Base-by-base conservation (phyloP, 1,284 basidiomycete genomes). In the Cryptococcus sp. region DNA sequence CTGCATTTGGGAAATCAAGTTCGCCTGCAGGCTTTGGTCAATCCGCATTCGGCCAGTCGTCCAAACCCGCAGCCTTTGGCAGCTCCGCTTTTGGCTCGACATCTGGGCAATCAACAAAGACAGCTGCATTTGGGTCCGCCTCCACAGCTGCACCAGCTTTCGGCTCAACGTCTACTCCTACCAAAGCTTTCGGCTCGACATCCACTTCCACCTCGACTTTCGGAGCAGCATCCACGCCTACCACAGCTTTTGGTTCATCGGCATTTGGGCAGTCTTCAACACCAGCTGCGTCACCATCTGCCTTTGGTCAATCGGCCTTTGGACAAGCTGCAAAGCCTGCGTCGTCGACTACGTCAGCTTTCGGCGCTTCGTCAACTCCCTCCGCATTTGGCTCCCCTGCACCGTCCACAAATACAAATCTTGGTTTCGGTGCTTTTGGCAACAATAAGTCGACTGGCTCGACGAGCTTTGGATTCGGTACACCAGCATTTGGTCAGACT, bases 281-380 rank as follows among this genome's bases (percentile, higher is more conserved):
- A 48, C 25, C 43, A 17, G 25, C 63, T 7, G 50, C 62, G 2
- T 62, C 51, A 54, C 55, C 65, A 8, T 54, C 60, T 17, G 60
- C 67, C 7, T 65, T 65, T 38, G 66, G 64, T 39, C 55, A 53
- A 42, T 52, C 66, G 10, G 59, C 62, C 2, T 70, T 71, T 50
- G 70, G 67, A 1, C 56, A 63, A 45, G 25, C 63, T 22, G 35
- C 51, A 20, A 60, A 64, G 53, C 64, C 71, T 20, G 61, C 66
- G 10, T 58, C 53, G 4, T 22, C 47, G 8, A 50, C 54, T 3
- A 22, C 59, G 5, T 58, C 58, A 17, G 64, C 62, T 25, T 67
- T 67, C 41, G 63, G 62, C 15, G 52, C 61, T 1, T 5, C 57
- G 2, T 50, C 54, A 1, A 55, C 58, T 3, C 42, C 56, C 20